Evolutionary conservation across 192 early-diverging fungal genomes (phyloP).

Genomic region (Diversispora eburnea): DNA sequence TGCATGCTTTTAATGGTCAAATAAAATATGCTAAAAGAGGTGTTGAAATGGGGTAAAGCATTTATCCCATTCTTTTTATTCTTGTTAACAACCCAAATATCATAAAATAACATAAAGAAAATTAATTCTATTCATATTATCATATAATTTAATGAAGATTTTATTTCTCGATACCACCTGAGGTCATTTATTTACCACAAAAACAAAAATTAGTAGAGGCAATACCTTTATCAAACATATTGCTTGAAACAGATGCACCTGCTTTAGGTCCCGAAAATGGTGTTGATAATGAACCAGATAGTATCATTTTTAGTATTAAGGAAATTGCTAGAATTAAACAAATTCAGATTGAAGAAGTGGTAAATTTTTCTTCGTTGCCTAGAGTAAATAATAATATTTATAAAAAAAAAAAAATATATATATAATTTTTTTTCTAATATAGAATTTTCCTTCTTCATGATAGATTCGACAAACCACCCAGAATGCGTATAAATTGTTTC

Average conservation of each 20-base stretch:
- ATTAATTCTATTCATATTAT: not conserved
- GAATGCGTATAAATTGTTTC: conserved; percentile 40
- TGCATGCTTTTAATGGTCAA: conserved; percentile 59
- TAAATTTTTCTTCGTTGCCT: conserved; percentile 23
- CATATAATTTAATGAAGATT: conserved; percentile 21
- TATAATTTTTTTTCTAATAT: no score
- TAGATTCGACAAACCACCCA: conserved; percentile 38
- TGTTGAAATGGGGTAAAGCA: conserved; percentile 37
- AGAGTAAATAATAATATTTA: not conserved
- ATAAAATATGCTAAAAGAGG: conserved; percentile 43
- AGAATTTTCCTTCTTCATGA: not conserved
- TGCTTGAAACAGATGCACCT: conserved; percentile 59
- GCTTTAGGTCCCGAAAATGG: conserved; percentile 49
- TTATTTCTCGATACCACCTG: conserved; percentile 58
- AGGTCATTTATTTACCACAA: conserved; percentile 45
- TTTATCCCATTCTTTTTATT: not conserved
- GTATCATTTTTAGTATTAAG: conserved; percentile 41
- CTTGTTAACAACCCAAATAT: no score
- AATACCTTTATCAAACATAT: conserved; percentile 45
- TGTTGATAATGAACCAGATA: conserved; percentile 49
- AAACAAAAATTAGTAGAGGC: conserved; percentile 44
- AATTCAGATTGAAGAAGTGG: conserved; percentile 46
- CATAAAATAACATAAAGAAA: no score
- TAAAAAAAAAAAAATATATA: not conserved
- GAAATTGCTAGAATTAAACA: conserved; percentile 53